phyloP scores from a whole-genome alignment of 805 yeast genomes.

The Nakazawaea molendinolei region DNA sequence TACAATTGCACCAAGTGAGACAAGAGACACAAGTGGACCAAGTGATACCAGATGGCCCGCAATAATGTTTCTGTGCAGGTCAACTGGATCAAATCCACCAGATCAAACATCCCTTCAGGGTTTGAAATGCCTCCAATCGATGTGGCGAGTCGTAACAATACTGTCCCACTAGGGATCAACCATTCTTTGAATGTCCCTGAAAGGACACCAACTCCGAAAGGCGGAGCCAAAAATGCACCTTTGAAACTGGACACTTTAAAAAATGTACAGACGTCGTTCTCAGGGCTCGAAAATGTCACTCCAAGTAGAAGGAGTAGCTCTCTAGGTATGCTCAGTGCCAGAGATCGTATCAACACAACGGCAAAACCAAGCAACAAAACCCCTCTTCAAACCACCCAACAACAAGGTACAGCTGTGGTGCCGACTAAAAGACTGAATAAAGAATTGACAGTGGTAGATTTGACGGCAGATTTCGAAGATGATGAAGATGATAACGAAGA shows the following conservation, averaged over 20 bases:
- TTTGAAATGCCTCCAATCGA: slow-evolving; percentile 3
- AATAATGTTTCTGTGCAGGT: slow-evolving; percentile 7
- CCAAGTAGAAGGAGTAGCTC: slow-evolving; percentile 8
- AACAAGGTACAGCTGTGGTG: not conserved
- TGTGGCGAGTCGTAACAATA: not conserved
- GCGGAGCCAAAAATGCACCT: not conserved
- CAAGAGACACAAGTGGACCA: too few species aligned
- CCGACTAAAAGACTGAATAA: not conserved
- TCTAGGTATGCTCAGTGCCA: slow-evolving; percentile 3
- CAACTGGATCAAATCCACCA: slow-evolving; percentile 5
- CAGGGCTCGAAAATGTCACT: slow-evolving; percentile 9
- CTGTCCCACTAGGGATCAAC: not conserved
- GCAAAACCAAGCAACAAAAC: not conserved
- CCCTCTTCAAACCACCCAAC: not conserved
- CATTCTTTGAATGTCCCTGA: not conserved
- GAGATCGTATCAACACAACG: slow-evolving; percentile 4
- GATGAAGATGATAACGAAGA: slow-evolving; percentile 20
- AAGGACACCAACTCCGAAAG: not conserved
- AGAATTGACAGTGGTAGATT: slow-evolving; percentile 7
- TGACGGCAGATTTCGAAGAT: slow-evolving; percentile 18
- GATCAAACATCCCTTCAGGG: slow-evolving; percentile 8
- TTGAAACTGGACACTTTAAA: not conserved
- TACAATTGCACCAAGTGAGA: too few species aligned
- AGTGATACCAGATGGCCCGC: slow-evolving; percentile 9
- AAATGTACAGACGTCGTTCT: slow-evolving; percentile 1